Conservation (phyloP, 192 early-diverging fungal genomes). For the Coemansia sp. region DNA sequence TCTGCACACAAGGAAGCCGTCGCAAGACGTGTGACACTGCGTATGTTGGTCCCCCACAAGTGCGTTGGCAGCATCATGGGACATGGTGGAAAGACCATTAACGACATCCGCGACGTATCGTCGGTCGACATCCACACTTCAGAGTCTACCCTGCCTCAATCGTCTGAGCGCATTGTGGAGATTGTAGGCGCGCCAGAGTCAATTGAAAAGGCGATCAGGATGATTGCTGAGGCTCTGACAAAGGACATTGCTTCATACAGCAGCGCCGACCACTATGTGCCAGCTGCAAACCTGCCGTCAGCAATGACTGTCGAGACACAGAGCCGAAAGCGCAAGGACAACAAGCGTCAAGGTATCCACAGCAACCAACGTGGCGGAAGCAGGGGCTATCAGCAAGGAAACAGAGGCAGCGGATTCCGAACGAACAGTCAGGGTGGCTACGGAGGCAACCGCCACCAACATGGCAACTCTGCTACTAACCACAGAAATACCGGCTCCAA, state of each 20-base stretch:
- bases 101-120: slow-evolving; percentile 39
- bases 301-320: slow-evolving; percentile 53
- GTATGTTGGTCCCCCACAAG: slow-evolving; percentile 51
- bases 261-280: slow-evolving; percentile 43
- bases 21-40: slow-evolving; percentile 20
- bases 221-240: slow-evolving; percentile 37
- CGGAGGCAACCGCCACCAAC: slow-evolving; percentile 2
- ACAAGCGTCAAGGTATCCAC: slow-evolving; percentile 19
- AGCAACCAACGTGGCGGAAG: slow-evolving; percentile 17
- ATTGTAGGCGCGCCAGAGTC: slow-evolving; percentile 35
- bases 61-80: slow-evolving; percentile 57
- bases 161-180: slow-evolving; percentile 47
- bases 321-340: slow-evolving; percentile 40
- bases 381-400: slow-evolving; percentile 11
- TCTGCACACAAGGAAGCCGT: slow-evolving; percentile 5
- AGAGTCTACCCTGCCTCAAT: slow-evolving; percentile 41
- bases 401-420: slow-evolving; percentile 16
- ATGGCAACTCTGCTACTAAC: slow-evolving; percentile 2
- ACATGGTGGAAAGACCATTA: slow-evolving; percentile 51
- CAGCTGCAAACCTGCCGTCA: slow-evolving; percentile 46
- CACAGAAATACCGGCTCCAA: slow-evolving; percentile 11
- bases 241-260: slow-evolving; percentile 41
- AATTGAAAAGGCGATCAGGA: slow-evolving; percentile 38
- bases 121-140: slow-evolving; percentile 49
- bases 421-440: slow-evolving; percentile 10